A percentile compares a stretch with the other conserved stretches of the same genome.
These are phyloP conservation scores for Leucogyrophana mollusca DNA, from an alignment of 768 basidiomycete genomes.

Conservation along the genomic window DNA sequence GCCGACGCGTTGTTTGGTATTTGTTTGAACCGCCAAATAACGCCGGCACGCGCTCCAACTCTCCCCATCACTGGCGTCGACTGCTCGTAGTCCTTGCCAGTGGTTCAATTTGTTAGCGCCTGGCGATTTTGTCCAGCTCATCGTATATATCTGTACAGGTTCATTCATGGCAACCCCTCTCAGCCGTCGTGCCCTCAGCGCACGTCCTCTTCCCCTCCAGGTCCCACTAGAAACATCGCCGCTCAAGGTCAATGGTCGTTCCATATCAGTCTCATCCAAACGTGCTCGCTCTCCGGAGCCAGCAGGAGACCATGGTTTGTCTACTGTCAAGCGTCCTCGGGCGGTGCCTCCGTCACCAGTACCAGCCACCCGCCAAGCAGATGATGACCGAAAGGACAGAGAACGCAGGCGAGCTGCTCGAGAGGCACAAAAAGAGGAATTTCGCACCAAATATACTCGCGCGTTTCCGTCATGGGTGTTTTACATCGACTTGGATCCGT, in stretches of 20 bases:
- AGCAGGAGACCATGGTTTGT: conserved; percentile 26
- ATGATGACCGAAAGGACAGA: conserved; percentile 42
- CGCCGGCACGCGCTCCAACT: background rate
- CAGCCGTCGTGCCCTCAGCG: conserved; percentile 48
- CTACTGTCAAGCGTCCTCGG: conserved; percentile 45
- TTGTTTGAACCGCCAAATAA: conserved; percentile 1
- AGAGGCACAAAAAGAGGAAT: conserved; percentile 63
- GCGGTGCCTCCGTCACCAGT: conserved; percentile 24
- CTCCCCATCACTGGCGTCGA: background rate
- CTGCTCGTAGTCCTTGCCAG: background rate
- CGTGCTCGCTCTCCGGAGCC: conserved; percentile 54
- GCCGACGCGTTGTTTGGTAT: conserved; percentile 5
- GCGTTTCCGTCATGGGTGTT: conserved; percentile 86
- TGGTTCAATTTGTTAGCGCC: background rate
- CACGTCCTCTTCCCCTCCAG: conserved; percentile 36
- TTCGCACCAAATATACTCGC: conserved; percentile 78
- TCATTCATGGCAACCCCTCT: conserved; percentile 40
- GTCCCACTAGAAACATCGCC: conserved; percentile 33
- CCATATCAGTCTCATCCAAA: conserved; percentile 36
- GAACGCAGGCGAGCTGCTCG: conserved; percentile 50
- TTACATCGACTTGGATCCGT: conserved; percentile 72
- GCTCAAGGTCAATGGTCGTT: conserved; percentile 28
- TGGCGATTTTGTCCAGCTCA: conserved; percentile 1
- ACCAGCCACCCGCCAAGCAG: conserved; percentile 18
- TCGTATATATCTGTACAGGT: background rate